Evolutionary conservation across 768 basidiomycete genomes (phyloP).

Genomic region (Auricularia sp.): DNA sequence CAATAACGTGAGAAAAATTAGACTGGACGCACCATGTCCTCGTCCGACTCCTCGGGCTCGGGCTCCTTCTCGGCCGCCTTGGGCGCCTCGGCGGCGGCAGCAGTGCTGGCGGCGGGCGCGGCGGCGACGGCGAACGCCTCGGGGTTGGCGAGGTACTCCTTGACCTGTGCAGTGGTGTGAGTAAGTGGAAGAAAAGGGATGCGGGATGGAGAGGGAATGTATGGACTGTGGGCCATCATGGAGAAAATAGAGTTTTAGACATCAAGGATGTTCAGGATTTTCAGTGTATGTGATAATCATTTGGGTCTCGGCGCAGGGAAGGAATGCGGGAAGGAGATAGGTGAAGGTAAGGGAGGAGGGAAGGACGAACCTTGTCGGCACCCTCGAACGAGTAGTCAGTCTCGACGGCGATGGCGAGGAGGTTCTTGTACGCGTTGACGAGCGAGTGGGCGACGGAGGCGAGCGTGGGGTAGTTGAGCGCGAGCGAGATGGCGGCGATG

Average conservation of each 20-base stretch:
- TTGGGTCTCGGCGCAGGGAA: slow-evolving; percentile 23
- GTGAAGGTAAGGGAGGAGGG: slow-evolving; percentile 10
- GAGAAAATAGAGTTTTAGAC: slow-evolving; percentile 10
- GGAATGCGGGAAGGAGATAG: slow-evolving; percentile 17
- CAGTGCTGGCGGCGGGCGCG: slow-evolving; percentile 44
- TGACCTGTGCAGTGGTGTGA: slow-evolving; percentile 45
- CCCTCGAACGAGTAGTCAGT: slow-evolving; percentile 95
- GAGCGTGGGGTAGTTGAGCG: slow-evolving; percentile 91
- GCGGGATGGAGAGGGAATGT: neutral
- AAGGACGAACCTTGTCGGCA: slow-evolving; percentile 68
- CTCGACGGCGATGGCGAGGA: slow-evolving; percentile 75
- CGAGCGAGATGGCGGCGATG: slow-evolving; percentile 91
- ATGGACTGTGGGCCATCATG: slow-evolving; percentile 17
- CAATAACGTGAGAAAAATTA: neutral
- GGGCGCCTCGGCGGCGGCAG: slow-evolving; percentile 43
- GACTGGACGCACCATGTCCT: slow-evolving; percentile 53
- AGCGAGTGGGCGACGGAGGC: slow-evolving; percentile 90
- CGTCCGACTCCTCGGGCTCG: slow-evolving; percentile 77
- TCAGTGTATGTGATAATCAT: slow-evolving; percentile 51
- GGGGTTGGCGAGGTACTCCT: slow-evolving; percentile 95
- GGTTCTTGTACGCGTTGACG: slow-evolving; percentile 99
- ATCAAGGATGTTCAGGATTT: slow-evolving; percentile 59
- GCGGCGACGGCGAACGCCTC: slow-evolving; percentile 90
- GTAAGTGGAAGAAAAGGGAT: slow-evolving; percentile 6
- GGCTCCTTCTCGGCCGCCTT: slow-evolving; percentile 55